Evolutionary conservation across 2,329 filamentous ascomycete genomes (phyloP).

Genomic region (Phyllosticta citriasiana): DNA sequence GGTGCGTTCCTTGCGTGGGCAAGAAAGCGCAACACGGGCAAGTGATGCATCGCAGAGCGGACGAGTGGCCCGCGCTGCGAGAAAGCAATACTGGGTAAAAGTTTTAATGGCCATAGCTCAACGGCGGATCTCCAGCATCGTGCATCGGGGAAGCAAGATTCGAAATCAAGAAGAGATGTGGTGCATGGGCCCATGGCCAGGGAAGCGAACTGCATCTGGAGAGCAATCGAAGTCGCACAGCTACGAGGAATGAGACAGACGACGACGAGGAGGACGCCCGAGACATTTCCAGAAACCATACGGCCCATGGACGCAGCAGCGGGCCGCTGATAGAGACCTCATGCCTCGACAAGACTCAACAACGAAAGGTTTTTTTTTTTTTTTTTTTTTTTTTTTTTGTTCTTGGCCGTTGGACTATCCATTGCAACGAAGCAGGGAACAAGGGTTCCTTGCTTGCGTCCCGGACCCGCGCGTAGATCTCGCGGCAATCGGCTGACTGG

Average conservation of each 20-base stretch:
- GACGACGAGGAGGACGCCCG: neutral
- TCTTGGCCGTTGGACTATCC: neutral
- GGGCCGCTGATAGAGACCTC: neutral
- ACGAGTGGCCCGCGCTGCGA: neutral
- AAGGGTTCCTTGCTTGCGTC: neutral
- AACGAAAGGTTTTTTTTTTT: neutral
- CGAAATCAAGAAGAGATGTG: conserved; percentile 7
- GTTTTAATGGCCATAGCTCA: neutral
- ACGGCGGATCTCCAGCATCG: conserved; percentile 7
- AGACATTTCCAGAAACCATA: conserved; percentile 3
- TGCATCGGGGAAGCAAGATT: conserved; percentile 8
- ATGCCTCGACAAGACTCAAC: neutral
- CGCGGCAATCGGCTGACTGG: conserved; percentile 6
- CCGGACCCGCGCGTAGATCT: conserved; percentile 6
- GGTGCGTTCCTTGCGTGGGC: conserved; percentile 8
- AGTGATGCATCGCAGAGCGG: conserved; percentile 7
- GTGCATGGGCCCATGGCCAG: neutral
- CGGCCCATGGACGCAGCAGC: neutral
- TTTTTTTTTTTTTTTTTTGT: neutral
- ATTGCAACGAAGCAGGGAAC: neutral
- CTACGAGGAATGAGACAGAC: conserved; percentile 10
- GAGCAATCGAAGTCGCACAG: conserved; percentile 7
- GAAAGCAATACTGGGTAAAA: neutral
- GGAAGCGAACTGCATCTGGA: conserved; percentile 3
- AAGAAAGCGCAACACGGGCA: conserved; percentile 4